These are phyloP conservation scores for Monosporozyma solicola DNA, from an alignment of 805 yeast species.

Conservation along the genomic window DNA sequence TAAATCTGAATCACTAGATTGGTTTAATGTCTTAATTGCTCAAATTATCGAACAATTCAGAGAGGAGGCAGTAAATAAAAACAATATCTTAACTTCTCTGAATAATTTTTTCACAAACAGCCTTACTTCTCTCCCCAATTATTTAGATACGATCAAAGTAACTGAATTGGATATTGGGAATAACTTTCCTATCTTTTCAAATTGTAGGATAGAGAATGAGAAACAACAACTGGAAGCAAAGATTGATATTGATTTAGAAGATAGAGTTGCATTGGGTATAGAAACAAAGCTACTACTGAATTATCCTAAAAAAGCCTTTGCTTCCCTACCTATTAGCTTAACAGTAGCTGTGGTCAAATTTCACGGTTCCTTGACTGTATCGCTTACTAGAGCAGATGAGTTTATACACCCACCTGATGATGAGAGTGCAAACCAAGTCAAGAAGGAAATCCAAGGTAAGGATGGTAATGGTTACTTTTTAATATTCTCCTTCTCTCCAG, in stretches of 20 bases:
- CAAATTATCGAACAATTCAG: conserved; percentile 82
- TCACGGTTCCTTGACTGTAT: conserved; percentile 80
- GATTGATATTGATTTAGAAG: conserved; percentile 84
- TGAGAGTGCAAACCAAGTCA: not conserved
- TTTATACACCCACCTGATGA: conserved; percentile 14
- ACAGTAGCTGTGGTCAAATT: conserved; percentile 85
- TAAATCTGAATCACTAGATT: conserved; percentile 83
- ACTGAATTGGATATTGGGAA: conserved; percentile 88
- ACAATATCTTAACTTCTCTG: conserved; percentile 74
- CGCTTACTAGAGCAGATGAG: conserved; percentile 38
- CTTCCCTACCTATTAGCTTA: conserved; percentile 76
- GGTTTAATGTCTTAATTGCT: conserved; percentile 93
- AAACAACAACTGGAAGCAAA: conserved; percentile 60
- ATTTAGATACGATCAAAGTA: conserved; percentile 64
- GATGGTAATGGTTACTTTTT: conserved; percentile 51
- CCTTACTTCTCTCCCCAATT: conserved; percentile 56
- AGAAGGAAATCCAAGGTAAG: conserved; percentile 3
- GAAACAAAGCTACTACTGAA: conserved; percentile 73
- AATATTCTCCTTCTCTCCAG: conserved; percentile 86
- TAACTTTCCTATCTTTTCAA: conserved; percentile 90
- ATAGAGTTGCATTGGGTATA: conserved; percentile 75
- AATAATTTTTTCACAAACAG: conserved; percentile 48
- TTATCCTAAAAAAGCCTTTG: conserved; percentile 75
- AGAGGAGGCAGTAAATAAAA: conserved; percentile 77
- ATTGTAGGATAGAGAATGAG: conserved; percentile 69